Percentiles rank a stretch among this genome's conserved stretches.
These are phyloP conservation scores for Meyerozyma elateridarum DNA, from an alignment of 1,139 yeast genomes.

Conservation along the genomic window DNA sequence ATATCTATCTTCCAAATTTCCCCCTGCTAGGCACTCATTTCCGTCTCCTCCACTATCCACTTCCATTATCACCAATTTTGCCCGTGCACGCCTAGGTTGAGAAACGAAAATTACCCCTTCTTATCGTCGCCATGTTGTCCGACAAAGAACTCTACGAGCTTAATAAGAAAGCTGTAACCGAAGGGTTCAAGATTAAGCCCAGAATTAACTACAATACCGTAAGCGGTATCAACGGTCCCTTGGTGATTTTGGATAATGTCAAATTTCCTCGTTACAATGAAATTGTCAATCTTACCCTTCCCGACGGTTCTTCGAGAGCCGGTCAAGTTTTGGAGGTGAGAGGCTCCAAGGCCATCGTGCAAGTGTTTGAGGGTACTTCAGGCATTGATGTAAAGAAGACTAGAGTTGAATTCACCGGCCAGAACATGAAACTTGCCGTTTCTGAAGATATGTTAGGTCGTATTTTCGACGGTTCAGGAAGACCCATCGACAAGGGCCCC, in stretches of 20 bases:
- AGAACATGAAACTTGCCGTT: constrained; percentile 87
- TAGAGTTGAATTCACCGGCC: constrained; percentile 93
- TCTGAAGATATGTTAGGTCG: constrained; percentile 97
- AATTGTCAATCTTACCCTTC: constrained; percentile 91
- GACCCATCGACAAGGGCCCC: constrained; percentile 98
- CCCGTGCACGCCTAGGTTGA: no score
- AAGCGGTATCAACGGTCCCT: constrained; percentile 96
- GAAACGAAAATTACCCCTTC: no score
- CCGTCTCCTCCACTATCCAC: no score
- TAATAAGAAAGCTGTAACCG: constrained; percentile 87
- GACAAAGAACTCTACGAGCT: constrained; percentile 65
- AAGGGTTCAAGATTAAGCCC: constrained; percentile 87
- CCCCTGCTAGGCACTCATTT: no score
- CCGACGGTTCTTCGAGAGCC: constrained; percentile 90
- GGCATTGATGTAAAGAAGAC: constrained; percentile 98
- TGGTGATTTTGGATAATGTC: constrained; percentile 92
- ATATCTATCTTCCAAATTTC: no score
- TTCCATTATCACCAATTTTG: constrained; percentile 7
- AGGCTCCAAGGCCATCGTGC: constrained; percentile 96
- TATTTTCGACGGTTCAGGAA: constrained; percentile 97
- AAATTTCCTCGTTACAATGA: constrained; percentile 95
- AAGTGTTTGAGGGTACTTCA: constrained; percentile 97
- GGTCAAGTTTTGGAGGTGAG: constrained; percentile 98
- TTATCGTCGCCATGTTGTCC: constrained; percentile 29
- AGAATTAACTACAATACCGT: constrained; percentile 92